A percentile compares a stretch with the other conserved stretches of the same genome.
Evolutionary conservation across 129 eudicot species (phyloP).

Genomic region (Lonicera japonica): DNA sequence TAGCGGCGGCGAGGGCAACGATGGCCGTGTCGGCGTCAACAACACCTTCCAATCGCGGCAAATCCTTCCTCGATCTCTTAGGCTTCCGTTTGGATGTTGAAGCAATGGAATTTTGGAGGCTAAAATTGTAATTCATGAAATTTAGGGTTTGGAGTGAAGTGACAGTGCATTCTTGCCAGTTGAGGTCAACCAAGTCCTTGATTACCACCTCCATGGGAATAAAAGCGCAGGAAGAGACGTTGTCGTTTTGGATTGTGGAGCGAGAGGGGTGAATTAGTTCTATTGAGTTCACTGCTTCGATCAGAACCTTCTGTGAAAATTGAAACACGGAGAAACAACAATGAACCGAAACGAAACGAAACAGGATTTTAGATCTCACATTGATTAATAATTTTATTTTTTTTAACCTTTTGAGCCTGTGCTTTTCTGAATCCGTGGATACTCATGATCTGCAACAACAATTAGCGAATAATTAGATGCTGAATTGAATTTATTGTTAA

Average conservation of each 20-base stretch:
- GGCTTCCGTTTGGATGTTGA: background rate
- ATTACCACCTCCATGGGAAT: constrained; percentile 22
- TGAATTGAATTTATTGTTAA: background rate
- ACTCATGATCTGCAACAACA: constrained; percentile 21
- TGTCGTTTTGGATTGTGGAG: constrained; percentile 25
- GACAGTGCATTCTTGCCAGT: constrained; percentile 42
- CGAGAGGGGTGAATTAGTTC: constrained; percentile 37
- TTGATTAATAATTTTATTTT: constrained; percentile 2
- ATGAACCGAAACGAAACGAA: background rate
- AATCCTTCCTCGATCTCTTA: background rate
- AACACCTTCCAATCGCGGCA: background rate
- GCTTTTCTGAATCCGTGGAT: constrained; percentile 28
- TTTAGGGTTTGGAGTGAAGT: constrained; percentile 33
- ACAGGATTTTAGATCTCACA: background rate
- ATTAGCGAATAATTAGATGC: background rate
- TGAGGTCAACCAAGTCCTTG: constrained; percentile 22
- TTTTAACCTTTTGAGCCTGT: background rate
- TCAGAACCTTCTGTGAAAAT: constrained; percentile 15
- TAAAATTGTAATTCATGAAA: background rate
- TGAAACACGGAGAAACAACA: background rate
- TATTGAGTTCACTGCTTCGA: constrained; percentile 21
- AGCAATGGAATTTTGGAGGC: background rate
- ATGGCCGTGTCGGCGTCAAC: background rate
- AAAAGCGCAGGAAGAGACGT: constrained; percentile 15
- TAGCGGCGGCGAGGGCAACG: background rate